Evolutionary conservation across 139 green algal species (phyloP).

Genomic region (Astrephomene gubernaculifera): DNA sequence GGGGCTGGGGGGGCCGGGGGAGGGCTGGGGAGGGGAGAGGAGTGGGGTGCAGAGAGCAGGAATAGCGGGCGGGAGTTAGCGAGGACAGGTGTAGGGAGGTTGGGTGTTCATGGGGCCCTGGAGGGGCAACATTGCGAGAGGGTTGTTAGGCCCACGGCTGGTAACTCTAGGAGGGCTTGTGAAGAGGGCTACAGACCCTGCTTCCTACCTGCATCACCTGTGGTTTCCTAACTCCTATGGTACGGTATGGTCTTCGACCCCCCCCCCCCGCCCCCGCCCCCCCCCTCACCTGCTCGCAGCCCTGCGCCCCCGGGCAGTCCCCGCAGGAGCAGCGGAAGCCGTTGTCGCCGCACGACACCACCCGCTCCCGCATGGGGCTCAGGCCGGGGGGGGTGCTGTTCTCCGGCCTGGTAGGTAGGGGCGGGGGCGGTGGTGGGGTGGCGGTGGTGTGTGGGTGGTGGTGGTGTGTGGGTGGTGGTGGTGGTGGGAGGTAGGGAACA

Average conservation of each 20-base stretch:
- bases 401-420: slow-evolving; percentile 6
- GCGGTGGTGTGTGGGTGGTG: neutral
- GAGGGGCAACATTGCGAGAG: too few species aligned
- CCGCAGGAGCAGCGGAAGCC: slow-evolving; percentile 87
- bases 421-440: neutral
- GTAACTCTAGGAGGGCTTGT: too few species aligned
- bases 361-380: slow-evolving; percentile 42
- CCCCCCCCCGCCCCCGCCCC: neutral
- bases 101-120: too few species aligned
- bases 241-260: too few species aligned
- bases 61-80: neutral
- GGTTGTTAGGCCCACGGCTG: too few species aligned
- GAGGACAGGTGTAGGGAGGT: neutral
- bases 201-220: too few species aligned
- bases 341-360: slow-evolving; percentile 76
- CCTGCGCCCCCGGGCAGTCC: slow-evolving; percentile 84
- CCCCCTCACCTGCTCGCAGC: slow-evolving; percentile 64
- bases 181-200: too few species aligned
- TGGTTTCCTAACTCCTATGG: too few species aligned
- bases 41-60: neutral
- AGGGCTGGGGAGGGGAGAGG: neutral
- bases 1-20: neutral
- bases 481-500: too few species aligned
- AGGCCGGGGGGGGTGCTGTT: slow-evolving; percentile 59
- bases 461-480: neutral